Conservation (phyloP, 805 yeast species). For the Scheffersomyces spartinae region DNA sequence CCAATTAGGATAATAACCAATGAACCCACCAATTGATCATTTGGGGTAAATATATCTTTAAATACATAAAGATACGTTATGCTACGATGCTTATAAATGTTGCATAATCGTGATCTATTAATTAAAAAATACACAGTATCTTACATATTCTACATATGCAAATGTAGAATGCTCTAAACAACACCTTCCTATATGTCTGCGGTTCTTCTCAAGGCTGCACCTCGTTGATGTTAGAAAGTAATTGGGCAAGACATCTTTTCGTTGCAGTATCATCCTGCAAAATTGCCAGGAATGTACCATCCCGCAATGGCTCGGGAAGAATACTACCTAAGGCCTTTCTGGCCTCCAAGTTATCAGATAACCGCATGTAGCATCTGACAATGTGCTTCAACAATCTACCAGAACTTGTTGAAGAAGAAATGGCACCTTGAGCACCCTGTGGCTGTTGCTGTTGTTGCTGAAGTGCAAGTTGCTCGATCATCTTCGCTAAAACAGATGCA, state of each 20-base stretch:
- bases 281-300: constrained; percentile 70
- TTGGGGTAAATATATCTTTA: no score
- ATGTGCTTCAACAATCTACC: constrained; percentile 86
- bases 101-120: no score
- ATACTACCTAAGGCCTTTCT: constrained; percentile 74
- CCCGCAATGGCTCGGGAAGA: constrained; percentile 79
- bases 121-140: no score
- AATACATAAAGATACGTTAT: no score
- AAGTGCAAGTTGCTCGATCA: constrained; percentile 77
- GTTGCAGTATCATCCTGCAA: constrained; percentile 83
- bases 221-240: constrained; percentile 50
- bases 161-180: no score
- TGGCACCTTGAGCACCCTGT: constrained; percentile 3
- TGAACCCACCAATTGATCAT: no score
- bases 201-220: constrained; percentile 4
- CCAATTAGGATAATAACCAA: no score
- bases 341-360: constrained; percentile 85
- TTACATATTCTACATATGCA: no score
- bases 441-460: constrained; percentile 28
- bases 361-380: constrained; percentile 82
- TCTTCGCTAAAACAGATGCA: constrained; percentile 70
- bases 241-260: constrained; percentile 75
- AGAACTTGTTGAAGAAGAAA: constrained; percentile 34
- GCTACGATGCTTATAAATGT: no score
- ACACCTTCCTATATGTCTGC: no score